Conservation (phyloP, 495 filamentous ascomycete genomes). For the Xylaria castorea region DNA sequence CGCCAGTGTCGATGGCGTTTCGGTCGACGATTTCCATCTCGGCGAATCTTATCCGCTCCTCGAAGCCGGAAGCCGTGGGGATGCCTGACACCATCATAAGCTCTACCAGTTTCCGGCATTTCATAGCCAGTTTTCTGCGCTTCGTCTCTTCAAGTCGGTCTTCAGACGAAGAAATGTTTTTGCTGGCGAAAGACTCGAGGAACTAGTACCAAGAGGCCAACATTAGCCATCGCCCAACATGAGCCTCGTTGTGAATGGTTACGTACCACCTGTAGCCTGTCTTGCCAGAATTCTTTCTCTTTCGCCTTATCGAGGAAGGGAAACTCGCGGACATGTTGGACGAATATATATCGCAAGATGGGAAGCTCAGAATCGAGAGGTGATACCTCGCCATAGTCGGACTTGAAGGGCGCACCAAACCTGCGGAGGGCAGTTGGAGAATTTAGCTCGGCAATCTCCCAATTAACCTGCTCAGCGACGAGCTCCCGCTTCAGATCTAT, state of each 20-base stretch:
- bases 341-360: constrained; percentile 95
- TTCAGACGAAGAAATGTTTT: constrained; percentile 95
- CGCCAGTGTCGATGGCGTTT: constrained; percentile 86
- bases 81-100: constrained; percentile 99
- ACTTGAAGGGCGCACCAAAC: constrained; percentile 94
- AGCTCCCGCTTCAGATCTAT: constrained; percentile 97
- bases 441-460: constrained; percentile 88
- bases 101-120: constrained; percentile 94
- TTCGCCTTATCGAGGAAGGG: constrained; percentile 94
- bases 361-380: constrained; percentile 95
- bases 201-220: constrained; percentile 64
- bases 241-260: constrained; percentile 5
- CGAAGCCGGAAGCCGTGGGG: constrained; percentile 93
- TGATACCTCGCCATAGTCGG: constrained; percentile 88
- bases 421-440: constrained; percentile 92
- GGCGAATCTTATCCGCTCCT: constrained; percentile 93
- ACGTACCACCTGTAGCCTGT: constrained; percentile 92
- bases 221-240: constrained; percentile 25
- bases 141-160: constrained; percentile 96
- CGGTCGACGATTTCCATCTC: constrained; percentile 96
- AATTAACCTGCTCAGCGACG: constrained; percentile 83
- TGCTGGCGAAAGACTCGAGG: constrained; percentile 96
- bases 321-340: constrained; percentile 96
- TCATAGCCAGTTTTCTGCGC: constrained; percentile 85
- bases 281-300: constrained; percentile 99